Base-by-base conservation (phyloP, 2,329 filamentous ascomycete species). In the Botrytis hyacinthi region DNA sequence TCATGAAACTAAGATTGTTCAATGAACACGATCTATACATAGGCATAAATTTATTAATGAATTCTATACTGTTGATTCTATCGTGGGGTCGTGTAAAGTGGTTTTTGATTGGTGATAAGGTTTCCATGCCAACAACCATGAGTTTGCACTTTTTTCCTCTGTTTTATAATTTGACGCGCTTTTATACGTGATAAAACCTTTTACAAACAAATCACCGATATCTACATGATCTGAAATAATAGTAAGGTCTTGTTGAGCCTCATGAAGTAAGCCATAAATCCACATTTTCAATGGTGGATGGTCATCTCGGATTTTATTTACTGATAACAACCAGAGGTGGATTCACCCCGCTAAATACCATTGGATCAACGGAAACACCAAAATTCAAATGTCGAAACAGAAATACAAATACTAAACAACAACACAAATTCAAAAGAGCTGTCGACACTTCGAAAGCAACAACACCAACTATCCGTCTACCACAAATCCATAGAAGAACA, bases 341-440 rank as follows among this genome's bases (percentile, higher is more conserved):
- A 66, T 74, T 73, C 44, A 69, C 46, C 62, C 73, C 73, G 26
- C 54, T 54, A 69, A 74, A 74, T 57, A 70, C 73, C 44, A 72
- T 74, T 57, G 54, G 60, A 69, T 74, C 73, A 72, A 69, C 69
- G 51, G 57, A 74, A 51, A 29, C 62, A 44, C 73, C 73, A 63
- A 69, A 57, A 48, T 72, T 72, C 60, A 74, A 54, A 35, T 44
- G 35, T 54, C 60, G 44, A 44, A 71, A 42, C 60, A 32, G 42
- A 60, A 65, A 59, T 42, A 68, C 48, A 54, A 66, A 35, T 60
- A 40, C 61, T 32, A 57, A 57, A 57, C 48, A 65, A 72, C 70
- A 67, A 67, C 46, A 40, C 35, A 44, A 70, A 10, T 35, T 57
- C 37, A 51, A 42, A 66, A 35, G 61, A 9, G 32, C 57, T 29